Percentiles rank a stretch among this genome's conserved stretches.
Evolutionary conservation across 139 green algal species (phyloP).

Genomic region (Coccomyxa sp.): DNA sequence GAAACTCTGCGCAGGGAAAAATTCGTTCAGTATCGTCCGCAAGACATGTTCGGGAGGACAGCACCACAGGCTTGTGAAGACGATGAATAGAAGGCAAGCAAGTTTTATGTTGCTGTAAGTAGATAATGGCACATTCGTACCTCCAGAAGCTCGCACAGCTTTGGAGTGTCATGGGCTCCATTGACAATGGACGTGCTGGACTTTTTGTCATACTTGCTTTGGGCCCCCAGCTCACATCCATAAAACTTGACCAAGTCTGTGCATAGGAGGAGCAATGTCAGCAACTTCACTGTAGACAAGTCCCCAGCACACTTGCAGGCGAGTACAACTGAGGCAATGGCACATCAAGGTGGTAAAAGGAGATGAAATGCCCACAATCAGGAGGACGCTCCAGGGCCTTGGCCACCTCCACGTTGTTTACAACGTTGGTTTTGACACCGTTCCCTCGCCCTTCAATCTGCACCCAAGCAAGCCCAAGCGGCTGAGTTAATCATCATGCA

Average conservation of each 20-base stretch:
- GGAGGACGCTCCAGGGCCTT: conserved; percentile 92
- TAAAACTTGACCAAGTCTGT: conserved; percentile 95
- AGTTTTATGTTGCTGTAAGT: too few species aligned
- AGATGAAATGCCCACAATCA: conserved; percentile 85
- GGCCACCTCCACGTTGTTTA: conserved; percentile 98
- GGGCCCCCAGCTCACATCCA: conserved; percentile 93
- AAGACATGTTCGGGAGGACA: too few species aligned
- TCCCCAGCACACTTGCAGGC: background rate
- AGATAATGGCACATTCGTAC: too few species aligned
- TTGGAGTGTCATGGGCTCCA: conserved; percentile 69
- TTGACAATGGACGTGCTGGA: conserved; percentile 92
- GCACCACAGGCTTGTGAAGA: too few species aligned
- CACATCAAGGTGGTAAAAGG: too few species aligned
- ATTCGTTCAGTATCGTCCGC: too few species aligned
- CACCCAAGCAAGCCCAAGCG: background rate
- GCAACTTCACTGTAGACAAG: background rate
- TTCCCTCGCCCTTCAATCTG: conserved; percentile 97
- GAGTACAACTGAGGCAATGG: background rate
- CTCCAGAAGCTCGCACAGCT: conserved; percentile 87
- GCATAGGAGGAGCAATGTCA: background rate
- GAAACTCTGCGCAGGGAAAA: conserved; percentile 49
- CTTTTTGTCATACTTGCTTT: conserved; percentile 93
- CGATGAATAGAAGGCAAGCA: too few species aligned
- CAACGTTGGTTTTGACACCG: conserved; percentile 98
- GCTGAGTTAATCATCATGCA: too few species aligned